A percentile compares a stretch with the other conserved stretches of the same genome.
Evolutionary conservation across 495 filamentous ascomycete species (phyloP).

Genomic region (Xylaria longipes): DNA sequence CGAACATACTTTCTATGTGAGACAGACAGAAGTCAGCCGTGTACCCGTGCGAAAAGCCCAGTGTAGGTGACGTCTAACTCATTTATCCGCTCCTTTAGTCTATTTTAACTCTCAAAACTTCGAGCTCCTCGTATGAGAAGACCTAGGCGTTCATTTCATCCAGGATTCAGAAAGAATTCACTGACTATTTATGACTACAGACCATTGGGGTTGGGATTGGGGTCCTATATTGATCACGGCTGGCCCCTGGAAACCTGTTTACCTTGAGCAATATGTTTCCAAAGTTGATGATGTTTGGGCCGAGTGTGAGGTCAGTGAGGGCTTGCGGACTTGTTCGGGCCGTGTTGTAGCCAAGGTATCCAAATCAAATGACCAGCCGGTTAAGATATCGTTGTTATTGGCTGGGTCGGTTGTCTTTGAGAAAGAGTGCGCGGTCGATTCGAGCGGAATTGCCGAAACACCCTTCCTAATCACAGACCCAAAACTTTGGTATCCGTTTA

Average conservation of each 20-base stretch:
- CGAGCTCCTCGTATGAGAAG: neutral
- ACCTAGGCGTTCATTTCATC: neutral
- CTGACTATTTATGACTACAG: constrained; percentile 33
- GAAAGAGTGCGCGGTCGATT: constrained; percentile 58
- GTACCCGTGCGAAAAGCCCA: constrained; percentile 55
- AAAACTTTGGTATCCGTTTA: constrained; percentile 75
- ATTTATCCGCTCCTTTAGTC: neutral
- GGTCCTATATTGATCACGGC: constrained; percentile 74
- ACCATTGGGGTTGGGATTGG: constrained; percentile 89
- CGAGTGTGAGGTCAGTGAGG: constrained; percentile 54
- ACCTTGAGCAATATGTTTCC: constrained; percentile 60
- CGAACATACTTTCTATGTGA: constrained; percentile 54
- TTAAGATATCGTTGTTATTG: constrained; percentile 49
- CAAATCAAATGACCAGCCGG: constrained; percentile 45
- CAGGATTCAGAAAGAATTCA: neutral
- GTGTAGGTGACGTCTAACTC: constrained; percentile 32
- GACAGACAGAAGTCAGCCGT: constrained; percentile 53
- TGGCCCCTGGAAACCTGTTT: constrained; percentile 73
- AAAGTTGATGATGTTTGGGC: constrained; percentile 64
- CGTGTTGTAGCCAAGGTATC: constrained; percentile 53
- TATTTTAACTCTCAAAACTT: neutral
- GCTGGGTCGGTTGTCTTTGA: constrained; percentile 49
- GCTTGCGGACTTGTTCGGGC: constrained; percentile 47
- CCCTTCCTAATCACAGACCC: constrained; percentile 61
- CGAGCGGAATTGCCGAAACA: constrained; percentile 46